These are phyloP conservation scores for Rosellinia necatrix DNA, from an alignment of 2,329 filamentous ascomycete genomes.

Conservation along the genomic window DNA sequence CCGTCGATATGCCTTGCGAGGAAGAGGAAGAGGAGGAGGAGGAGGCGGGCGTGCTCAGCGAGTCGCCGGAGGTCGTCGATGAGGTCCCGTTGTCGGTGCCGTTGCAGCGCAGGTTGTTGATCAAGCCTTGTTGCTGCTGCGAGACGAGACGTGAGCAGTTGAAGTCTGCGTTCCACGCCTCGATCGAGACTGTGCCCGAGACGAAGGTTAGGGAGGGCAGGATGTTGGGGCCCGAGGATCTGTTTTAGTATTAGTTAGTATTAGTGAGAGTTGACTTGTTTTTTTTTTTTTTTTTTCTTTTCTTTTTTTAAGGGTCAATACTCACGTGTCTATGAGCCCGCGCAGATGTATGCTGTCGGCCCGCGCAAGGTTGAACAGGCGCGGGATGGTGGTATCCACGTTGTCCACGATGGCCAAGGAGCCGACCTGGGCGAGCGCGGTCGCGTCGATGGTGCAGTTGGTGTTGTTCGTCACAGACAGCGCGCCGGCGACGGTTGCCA, in stretches of 20 bases:
- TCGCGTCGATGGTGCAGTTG: slow-evolving; percentile 13
- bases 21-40: background rate
- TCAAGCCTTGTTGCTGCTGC: slow-evolving; percentile 13
- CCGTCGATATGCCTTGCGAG: background rate
- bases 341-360: slow-evolving; percentile 13
- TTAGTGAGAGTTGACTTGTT: background rate
- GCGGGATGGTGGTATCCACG: background rate
- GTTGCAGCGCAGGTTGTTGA: slow-evolving; percentile 13
- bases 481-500: background rate
- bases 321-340: slow-evolving; percentile 11
- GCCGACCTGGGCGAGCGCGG: background rate
- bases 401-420: slow-evolving; percentile 6
- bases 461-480: slow-evolving; percentile 9
- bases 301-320: background rate
- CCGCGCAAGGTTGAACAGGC: slow-evolving; percentile 1
- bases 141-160: slow-evolving; percentile 4
- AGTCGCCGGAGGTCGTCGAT: no score
- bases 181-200: background rate
- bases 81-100: background rate
- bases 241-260: background rate
- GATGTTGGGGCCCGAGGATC: slow-evolving; percentile 14
- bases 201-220: slow-evolving; percentile 13
- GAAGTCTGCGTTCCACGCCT: slow-evolving; percentile 14
- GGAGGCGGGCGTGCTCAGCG: no score
- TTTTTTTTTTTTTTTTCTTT: background rate